Base-by-base conservation (phyloP, 495 filamentous ascomycete genomes). In the Talaromyces trachyspermus region DNA sequence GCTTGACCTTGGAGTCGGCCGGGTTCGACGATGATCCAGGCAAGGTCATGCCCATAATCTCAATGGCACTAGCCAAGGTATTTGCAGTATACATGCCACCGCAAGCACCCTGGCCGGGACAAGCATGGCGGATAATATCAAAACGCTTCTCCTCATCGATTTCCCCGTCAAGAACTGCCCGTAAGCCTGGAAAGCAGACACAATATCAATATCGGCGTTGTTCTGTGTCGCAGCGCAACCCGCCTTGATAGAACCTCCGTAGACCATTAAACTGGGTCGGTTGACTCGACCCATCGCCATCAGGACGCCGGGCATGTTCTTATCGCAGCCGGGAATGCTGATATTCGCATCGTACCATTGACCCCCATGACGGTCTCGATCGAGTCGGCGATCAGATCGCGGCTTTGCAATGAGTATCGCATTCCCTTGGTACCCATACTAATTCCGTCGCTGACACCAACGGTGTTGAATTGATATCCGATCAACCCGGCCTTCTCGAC, bases 301-400 rank as follows among this genome's bases (percentile, higher is more conserved):
- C 50, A 96, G 68, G 27, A 96, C 92, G 68, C 92, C 92, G 5
- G 92, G 92, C 94, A 98, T 96, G 68, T 98, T 98, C 83, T 98
- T 98, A 75, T 98, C 94, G 66, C 92, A 98, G 32, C 92, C 92
- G n/a, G 92, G 92, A 56, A 98, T 86, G 15, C 88, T 94, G 61
- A 98, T 88, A 63, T 97, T 97, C 59, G 86, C 92, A 66, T 98
- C 92, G 63, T 98, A 98, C 94, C 92, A 98, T 74, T 98, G 92
- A 10, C 88, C 92, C 88, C 80, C 92, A 98, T 98, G 32, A 97
- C 92, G 5, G 94, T 97, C 76, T 98, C 94, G 55, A 98, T 92
- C 26, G 85, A 90, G 66, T 98, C 94, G 52, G 92, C 92, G 58
- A 98, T 98, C 52, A 98, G 73, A 62, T 98, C 92, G 60, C 92